These are phyloP conservation scores for Chaetomiaceae sp. DNA, from an alignment of 2,329 filamentous ascomycete species.

Conservation along the genomic window DNA sequence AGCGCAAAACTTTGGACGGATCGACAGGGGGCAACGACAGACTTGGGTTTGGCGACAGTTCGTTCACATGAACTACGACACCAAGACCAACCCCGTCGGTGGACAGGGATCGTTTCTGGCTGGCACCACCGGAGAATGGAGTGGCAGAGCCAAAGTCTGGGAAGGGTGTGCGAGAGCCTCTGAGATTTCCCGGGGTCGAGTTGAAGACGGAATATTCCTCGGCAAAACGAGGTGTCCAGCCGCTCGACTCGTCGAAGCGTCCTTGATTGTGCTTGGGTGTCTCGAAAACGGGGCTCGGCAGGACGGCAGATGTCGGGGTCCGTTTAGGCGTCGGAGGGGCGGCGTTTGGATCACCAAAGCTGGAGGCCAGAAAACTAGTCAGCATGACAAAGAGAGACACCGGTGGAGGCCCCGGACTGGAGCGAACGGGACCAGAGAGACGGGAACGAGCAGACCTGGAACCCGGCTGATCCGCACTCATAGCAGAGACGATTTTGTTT, in stretches of 20 bases:
- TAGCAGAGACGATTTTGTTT: slow-evolving; percentile 43
- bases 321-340: slow-evolving; percentile 55
- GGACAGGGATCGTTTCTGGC: slow-evolving; percentile 49
- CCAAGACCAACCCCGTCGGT: slow-evolving; percentile 45
- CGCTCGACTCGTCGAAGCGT: slow-evolving; percentile 45
- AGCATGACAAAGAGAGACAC: slow-evolving; percentile 28
- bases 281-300: slow-evolving; percentile 52
- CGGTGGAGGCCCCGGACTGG: no score
- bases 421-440: slow-evolving; percentile 6
- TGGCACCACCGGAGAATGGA: slow-evolving; percentile 32
- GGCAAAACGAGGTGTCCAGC: slow-evolving; percentile 58
- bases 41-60: slow-evolving; percentile 51
- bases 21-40: slow-evolving; percentile 56
- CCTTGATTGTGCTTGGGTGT: slow-evolving; percentile 48
- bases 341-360: slow-evolving; percentile 61
- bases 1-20: slow-evolving; percentile 52
- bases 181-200: slow-evolving; percentile 56
- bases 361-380: slow-evolving; percentile 36
- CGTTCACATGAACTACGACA: slow-evolving; percentile 57
- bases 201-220: slow-evolving; percentile 64
- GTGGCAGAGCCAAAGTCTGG: slow-evolving; percentile 39
- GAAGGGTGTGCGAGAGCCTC: slow-evolving; percentile 42
- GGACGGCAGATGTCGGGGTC: slow-evolving; percentile 50
- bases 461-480: slow-evolving; percentile 56
- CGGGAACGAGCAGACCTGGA: slow-evolving; percentile 39